Conservation (phyloP, 2,329 filamentous ascomycete species). For the Fusarium multiceps region DNA sequence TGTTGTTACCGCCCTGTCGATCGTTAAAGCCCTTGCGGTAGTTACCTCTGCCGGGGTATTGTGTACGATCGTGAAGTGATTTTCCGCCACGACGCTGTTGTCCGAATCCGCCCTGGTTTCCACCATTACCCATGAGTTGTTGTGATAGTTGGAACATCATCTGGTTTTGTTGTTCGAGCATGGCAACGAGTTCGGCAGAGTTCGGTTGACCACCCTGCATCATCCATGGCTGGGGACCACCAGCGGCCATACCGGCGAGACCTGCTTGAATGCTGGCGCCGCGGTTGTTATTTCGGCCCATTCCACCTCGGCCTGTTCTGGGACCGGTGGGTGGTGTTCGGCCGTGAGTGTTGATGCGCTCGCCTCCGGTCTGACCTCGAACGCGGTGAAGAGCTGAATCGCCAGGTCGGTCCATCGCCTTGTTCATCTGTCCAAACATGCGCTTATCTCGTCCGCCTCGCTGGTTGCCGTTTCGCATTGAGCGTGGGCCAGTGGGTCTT, state of each 20-base stretch:
- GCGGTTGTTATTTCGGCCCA: slow-evolving; percentile 63
- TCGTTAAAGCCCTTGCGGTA: slow-evolving; percentile 62
- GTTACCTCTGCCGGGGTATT: slow-evolving; percentile 63
- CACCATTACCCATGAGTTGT: slow-evolving; percentile 66
- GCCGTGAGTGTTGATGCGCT: slow-evolving; percentile 82
- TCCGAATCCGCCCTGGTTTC: slow-evolving; percentile 55
- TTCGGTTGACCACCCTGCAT: slow-evolving; percentile 60
- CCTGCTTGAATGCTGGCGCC: slow-evolving; percentile 63
- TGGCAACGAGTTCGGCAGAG: slow-evolving; percentile 73
- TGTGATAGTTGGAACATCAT: slow-evolving; percentile 84
- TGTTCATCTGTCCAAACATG: slow-evolving; percentile 86
- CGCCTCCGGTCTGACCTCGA: slow-evolving; percentile 75
- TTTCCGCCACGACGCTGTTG: slow-evolving; percentile 58
- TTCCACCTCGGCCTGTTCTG: slow-evolving; percentile 64
- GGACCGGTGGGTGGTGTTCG: slow-evolving; percentile 79
- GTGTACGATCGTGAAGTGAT: slow-evolving; percentile 81
- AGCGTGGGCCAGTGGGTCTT: slow-evolving; percentile 93
- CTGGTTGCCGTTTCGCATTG: slow-evolving; percentile 80
- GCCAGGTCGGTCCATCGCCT: slow-evolving; percentile 80
- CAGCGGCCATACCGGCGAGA: slow-evolving; percentile 58
- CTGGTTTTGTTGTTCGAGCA: slow-evolving; percentile 87
- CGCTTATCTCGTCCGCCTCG: slow-evolving; percentile 77
- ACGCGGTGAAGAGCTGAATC: slow-evolving; percentile 86
- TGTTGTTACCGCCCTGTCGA: slow-evolving; percentile 50
- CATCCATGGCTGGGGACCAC: slow-evolving; percentile 57